A percentile compares a stretch with the other conserved stretches of the same genome.
Conservation (phyloP, 2,329 filamentous ascomycete genomes). For the Rachicladosporium sp. region DNA sequence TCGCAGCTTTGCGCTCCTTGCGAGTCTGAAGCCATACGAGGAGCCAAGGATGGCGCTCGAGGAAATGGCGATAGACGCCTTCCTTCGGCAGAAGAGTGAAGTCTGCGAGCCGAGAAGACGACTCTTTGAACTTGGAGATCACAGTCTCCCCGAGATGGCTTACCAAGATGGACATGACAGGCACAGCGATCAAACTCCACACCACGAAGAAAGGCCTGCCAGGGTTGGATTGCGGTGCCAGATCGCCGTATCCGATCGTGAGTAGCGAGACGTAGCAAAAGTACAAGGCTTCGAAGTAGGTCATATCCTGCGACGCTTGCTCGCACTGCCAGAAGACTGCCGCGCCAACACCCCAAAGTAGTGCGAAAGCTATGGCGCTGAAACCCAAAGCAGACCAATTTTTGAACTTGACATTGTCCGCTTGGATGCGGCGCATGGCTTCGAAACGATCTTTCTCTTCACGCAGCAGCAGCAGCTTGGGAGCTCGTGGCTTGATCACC, state of each 20-base stretch:
- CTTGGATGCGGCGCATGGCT: conserved; percentile 62
- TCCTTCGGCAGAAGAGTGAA: conserved; percentile 53
- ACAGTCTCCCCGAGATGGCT: conserved; percentile 76
- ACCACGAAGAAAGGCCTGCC: conserved; percentile 85
- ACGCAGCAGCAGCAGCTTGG: conserved; percentile 44
- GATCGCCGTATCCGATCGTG: conserved; percentile 80
- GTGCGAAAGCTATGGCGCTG: conserved; percentile 54
- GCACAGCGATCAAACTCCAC: conserved; percentile 75
- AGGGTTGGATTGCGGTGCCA: conserved; percentile 62
- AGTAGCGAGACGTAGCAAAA: conserved; percentile 74
- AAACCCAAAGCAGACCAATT: conserved; percentile 62
- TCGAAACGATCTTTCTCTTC: conserved; percentile 32
- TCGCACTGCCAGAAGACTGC: conserved; percentile 59
- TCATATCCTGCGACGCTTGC: conserved; percentile 41
- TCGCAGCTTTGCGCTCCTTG: conserved; percentile 13
- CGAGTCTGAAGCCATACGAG: conserved; percentile 26
- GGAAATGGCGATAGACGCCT: conserved; percentile 41
- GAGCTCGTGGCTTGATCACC: conserved; percentile 16
- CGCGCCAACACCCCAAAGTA: conserved; percentile 73
- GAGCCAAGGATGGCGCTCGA: conserved; percentile 37
- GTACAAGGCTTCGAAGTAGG: conserved; percentile 72
- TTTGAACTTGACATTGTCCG: conserved; percentile 49
- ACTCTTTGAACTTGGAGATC: conserved; percentile 52
- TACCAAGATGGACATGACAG: conserved; percentile 78
- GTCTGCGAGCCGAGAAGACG: conserved; percentile 48